Evolutionary conservation across 148 eudicot genomes (phyloP).

Genomic region (Euryodendron excelsum): DNA sequence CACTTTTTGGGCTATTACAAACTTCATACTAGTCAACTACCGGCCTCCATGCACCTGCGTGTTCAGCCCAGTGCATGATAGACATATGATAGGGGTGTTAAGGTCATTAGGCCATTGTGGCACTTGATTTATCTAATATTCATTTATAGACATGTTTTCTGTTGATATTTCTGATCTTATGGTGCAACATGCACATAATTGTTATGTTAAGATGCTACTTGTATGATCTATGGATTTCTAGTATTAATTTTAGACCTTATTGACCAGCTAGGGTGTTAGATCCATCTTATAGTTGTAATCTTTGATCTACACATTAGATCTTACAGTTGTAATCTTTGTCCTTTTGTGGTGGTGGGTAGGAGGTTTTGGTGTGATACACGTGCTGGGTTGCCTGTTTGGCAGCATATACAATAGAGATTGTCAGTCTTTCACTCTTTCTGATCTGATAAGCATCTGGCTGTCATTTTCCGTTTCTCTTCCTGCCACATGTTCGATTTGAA

Average conservation of each 20-base stretch:
- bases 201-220: not conserved
- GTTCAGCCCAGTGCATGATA: not conserved
- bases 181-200: not conserved
- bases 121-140: not conserved
- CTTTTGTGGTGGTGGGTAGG: not conserved
- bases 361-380: not conserved
- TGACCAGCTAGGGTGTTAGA: not conserved
- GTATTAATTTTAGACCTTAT: not conserved
- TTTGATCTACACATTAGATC: not conserved
- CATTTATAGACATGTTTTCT: too few relatives aligned
- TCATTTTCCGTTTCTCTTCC: not conserved
- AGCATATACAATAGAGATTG: not conserved
- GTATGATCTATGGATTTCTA: constrained; percentile 3
- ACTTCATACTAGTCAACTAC: constrained; percentile 2
- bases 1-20: not conserved
- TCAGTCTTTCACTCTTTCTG: not conserved
- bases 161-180: not conserved
- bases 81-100: constrained; percentile 2
- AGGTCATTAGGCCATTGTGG: not conserved
- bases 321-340: constrained; percentile 1
- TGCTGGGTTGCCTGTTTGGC: not conserved
- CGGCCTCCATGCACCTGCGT: not conserved
- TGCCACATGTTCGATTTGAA: not conserved
- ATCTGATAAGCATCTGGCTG: not conserved
- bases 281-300: not conserved